Conservation (phyloP, 768 basidiomycete genomes). For the Gymnopilus junonius region DNA sequence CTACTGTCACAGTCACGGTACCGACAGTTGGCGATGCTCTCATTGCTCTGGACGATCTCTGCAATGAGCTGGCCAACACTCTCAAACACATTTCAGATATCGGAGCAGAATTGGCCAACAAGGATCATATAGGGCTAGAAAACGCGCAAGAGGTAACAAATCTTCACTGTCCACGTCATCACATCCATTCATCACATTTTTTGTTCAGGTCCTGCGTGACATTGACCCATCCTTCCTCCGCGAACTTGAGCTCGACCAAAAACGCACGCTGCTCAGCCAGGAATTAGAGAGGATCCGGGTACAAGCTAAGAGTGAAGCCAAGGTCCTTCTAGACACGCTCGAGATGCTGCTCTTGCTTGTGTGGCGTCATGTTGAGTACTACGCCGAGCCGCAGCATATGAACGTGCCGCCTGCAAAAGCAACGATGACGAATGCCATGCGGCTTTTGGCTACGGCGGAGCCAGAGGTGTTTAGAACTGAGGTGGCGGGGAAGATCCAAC, state of each 20-base stretch:
- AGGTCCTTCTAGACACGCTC: conserved; percentile 62
- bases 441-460: conserved; percentile 60
- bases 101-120: conserved; percentile 71
- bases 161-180: not conserved
- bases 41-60: conserved; percentile 65
- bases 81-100: conserved; percentile 72
- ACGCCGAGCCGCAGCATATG: conserved; percentile 45
- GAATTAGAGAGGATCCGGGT: conserved; percentile 55
- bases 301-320: conserved; percentile 47
- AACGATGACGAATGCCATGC: conserved; percentile 53
- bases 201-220: conserved; percentile 52
- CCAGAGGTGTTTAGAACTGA: conserved; percentile 63
- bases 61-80: conserved; percentile 60
- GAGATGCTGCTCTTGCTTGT: conserved; percentile 83
- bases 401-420: conserved; percentile 37
- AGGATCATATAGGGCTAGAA: conserved; percentile 70
- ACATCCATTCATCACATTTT: not conserved
- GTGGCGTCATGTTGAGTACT: conserved; percentile 81
- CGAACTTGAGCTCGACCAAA: conserved; percentile 71
- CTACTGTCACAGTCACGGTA: conserved; percentile 56
- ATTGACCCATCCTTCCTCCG: conserved; percentile 60
- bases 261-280: conserved; percentile 65
- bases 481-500: conserved; percentile 55
- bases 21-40: conserved; percentile 79
- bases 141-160: conserved; percentile 70